Evolutionary conservation across 768 basidiomycete species (phyloP), one percentile per base, ranked within the genome.

Genomic region (Amanita jacksonii): DNA sequence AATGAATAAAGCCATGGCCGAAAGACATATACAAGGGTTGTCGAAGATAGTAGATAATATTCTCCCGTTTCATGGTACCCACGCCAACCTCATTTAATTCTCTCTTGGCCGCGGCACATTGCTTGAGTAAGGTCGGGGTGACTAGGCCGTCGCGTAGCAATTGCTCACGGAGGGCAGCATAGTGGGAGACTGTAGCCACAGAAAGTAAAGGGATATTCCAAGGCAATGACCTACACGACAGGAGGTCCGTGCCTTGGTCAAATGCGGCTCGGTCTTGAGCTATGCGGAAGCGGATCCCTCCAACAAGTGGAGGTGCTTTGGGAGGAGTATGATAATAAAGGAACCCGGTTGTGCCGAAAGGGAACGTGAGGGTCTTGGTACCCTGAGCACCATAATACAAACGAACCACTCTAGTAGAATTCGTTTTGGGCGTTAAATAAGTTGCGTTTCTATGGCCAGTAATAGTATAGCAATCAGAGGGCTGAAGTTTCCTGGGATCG

Each of bases 221-320:
- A 15, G 41, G 41, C 0, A 19, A n/a, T 1, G 30, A 5, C 16
- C 22, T 28, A n/a, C n/a, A n/a, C 16, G 41, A 41, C 30, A 41
- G n/a, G 16, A 41, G 28, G 31, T 41, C 41, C n/a, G 6, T 3
- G 28, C 41, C 31, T 10, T 15, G 4, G 28, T 20, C 15, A n/a
- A 41, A 41, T 3, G 10, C 9, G 2, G 28, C 5, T 9, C 18
- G 31, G 25, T 18, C 23, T 8, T 3, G 15, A n/a, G 49, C 36
- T 5, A 43, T 9, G 6, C 49, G 46, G 35, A 51, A 51, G 12
- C 49, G 49, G 8, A 51, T 8, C 23, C 47, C 39, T 2, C 37
- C 46, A 16, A 36, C 46, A 13, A 43, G 31, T 6, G 36, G 38
- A 12, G 49, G 49, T 8, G 47, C 41, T 16, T 38, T 38, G 1